Evolutionary conservation across 2,329 filamentous ascomycete genomes (phyloP).

Genomic region (Pseudogymnoascus sp.): DNA sequence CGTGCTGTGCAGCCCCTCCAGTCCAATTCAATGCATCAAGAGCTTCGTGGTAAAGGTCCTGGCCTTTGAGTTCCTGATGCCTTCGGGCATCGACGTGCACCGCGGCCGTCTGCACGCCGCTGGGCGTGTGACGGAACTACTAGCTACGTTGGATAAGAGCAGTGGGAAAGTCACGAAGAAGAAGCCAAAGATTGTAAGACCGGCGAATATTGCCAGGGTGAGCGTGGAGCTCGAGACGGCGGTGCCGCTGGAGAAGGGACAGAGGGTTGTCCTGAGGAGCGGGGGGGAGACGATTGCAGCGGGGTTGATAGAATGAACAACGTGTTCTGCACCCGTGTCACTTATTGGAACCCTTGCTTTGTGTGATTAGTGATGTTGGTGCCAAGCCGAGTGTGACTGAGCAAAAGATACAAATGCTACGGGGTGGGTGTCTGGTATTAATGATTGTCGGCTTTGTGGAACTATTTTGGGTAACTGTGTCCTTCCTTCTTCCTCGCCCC

Average conservation of each 20-base stretch:
- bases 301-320: slow-evolving; percentile 60
- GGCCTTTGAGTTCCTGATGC: slow-evolving; percentile 82
- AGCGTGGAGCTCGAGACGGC: slow-evolving; percentile 64
- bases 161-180: slow-evolving; percentile 72
- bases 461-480: not conserved
- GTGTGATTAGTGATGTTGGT: slow-evolving; percentile 6
- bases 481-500: not conserved
- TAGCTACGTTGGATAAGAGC: slow-evolving; percentile 69
- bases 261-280: slow-evolving; percentile 71
- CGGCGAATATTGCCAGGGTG: slow-evolving; percentile 69
- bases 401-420: not conserved
- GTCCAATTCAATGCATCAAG: slow-evolving; percentile 63
- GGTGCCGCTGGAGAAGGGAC: slow-evolving; percentile 72
- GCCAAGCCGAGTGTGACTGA: not conserved
- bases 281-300: slow-evolving; percentile 81
- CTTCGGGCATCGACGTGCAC: slow-evolving; percentile 84
- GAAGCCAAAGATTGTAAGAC: slow-evolving; percentile 75
- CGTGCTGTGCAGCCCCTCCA: slow-evolving; percentile 65
- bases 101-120: slow-evolving; percentile 73
- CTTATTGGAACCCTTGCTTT: not conserved
- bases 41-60: slow-evolving; percentile 76
- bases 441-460: not conserved
- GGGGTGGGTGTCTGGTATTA: not conserved
- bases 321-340: slow-evolving; percentile 31
- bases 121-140: slow-evolving; percentile 63